Evolutionary conservation across 345 rosid genomes (phyloP), one percentile per base, ranked within the genome.

Genomic region (Bruguiera sexangula): DNA sequence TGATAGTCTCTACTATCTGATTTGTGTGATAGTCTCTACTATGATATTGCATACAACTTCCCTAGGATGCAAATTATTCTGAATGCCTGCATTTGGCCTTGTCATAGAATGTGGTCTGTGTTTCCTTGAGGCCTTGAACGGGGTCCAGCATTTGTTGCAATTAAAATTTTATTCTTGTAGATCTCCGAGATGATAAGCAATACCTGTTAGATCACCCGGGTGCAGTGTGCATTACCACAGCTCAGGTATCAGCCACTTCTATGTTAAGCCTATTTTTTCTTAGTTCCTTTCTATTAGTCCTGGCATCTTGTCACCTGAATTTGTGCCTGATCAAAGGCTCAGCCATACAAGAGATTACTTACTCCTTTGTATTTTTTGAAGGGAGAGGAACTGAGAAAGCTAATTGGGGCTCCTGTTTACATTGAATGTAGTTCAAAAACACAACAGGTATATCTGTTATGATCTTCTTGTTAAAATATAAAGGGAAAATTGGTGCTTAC

Each of bases 391-490:
- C 75, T 91, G 75, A 86, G 82, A 74, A 91, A 87, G 82, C 65
- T 81, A 43, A 87, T 87, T 29, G 96, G 96, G 1, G 93, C 96
- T 60, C 84, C 91, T 59, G 77, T 88, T 76, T 91, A 89, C 79
- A 82, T 86, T 4, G 97, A 91, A 72, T 89, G 90, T 66, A 91
- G 97, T 78, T 90, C 97, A 68, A 91, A 89, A 69, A 91, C 96
- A 2, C 97, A 91, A 69, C 97, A 87, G 97, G 97, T 87, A 66
- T 6, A 8, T 51, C 39, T 61, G 39, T 59, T 19, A 31, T 31
- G 0, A 19, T 62, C 43, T 30, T 58, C 31, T 59, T 61, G 9
- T 26, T 6, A 15, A 4, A n/a, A 59, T 19, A 24, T 15, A 11
- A 1, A 54, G 60, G 19, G 15, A 50, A 62, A 51, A 5, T 8